Evolutionary conservation across 805 yeast species (phyloP).

Genomic region (Metschnikowia borealis): DNA sequence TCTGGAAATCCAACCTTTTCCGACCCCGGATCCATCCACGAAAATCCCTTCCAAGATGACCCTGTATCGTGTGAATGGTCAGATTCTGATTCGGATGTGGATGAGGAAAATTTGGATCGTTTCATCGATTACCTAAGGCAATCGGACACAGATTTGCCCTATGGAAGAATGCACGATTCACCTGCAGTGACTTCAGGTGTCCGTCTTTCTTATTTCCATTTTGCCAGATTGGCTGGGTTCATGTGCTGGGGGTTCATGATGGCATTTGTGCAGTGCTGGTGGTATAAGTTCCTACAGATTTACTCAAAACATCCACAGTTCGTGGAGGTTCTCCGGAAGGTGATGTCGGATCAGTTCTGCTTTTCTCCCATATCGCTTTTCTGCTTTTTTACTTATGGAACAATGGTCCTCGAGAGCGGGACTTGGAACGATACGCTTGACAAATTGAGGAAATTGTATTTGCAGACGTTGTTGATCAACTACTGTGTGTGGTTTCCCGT

Average conservation of each 20-base stretch:
- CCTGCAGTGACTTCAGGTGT: constrained; percentile 2
- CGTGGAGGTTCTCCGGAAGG: constrained; percentile 81
- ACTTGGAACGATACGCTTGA: constrained; percentile 56
- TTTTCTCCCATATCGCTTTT: constrained; percentile 84
- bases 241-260: constrained; percentile 83
- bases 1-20: too few relatives aligned
- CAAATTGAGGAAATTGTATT: constrained; percentile 63
- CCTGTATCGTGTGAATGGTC: neutral
- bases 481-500: constrained; percentile 81
- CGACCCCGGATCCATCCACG: neutral
- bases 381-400: constrained; percentile 79
- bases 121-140: constrained; percentile 32
- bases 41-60: neutral
- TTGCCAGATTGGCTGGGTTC: constrained; percentile 71
- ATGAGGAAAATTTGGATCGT: constrained; percentile 29
- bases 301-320: constrained; percentile 80
- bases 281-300: constrained; percentile 84
- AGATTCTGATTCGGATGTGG: constrained; percentile 18
- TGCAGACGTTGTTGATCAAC: constrained; percentile 63
- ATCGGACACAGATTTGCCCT: constrained; percentile 19
- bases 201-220: constrained; percentile 47
- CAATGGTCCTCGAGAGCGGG: constrained; percentile 75
- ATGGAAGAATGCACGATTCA: neutral
- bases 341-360: constrained; percentile 81
- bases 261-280: constrained; percentile 79